Percentiles rank a stretch among this genome's conserved stretches.
These are phyloP conservation scores for Chaetoceros tenuissimus DNA, from an alignment of 108 stramenopile species.

Conservation along the genomic window DNA sequence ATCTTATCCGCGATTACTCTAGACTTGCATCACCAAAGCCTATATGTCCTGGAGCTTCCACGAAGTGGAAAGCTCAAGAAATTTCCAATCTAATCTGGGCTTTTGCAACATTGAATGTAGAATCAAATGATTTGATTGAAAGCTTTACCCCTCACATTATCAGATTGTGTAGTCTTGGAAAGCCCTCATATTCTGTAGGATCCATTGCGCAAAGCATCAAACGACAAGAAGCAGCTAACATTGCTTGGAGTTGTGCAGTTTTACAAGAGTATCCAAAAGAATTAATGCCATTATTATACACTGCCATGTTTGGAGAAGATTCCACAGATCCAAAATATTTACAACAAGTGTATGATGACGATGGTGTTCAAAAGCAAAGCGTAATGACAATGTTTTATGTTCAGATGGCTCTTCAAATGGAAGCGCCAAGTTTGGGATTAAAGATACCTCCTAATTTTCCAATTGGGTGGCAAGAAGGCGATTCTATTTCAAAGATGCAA, in stretches of 20 bases:
- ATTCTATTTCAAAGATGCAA: not conserved
- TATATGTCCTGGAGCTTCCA: no score
- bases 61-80: slow-evolving; percentile 57
- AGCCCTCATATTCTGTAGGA: slow-evolving; percentile 9
- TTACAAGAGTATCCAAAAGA: slow-evolving; percentile 45
- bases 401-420: slow-evolving; percentile 51
- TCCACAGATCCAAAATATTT: slow-evolving; percentile 20
- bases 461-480: slow-evolving; percentile 39
- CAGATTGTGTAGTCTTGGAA: slow-evolving; percentile 20
- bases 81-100: slow-evolving; percentile 72
- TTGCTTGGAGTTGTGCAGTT: slow-evolving; percentile 58
- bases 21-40: no score
- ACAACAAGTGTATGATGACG: slow-evolving; percentile 14
- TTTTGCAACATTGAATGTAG: slow-evolving; percentile 57
- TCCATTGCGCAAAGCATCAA: slow-evolving; percentile 48
- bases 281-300: slow-evolving; percentile 46
- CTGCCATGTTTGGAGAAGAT: slow-evolving; percentile 50
- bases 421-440: slow-evolving; percentile 30
- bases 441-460: slow-evolving; percentile 57
- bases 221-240: slow-evolving; percentile 69
- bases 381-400: slow-evolving; percentile 37
- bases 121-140: slow-evolving; percentile 29
- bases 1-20: no score
- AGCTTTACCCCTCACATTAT: slow-evolving; percentile 30
- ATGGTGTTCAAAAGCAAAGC: slow-evolving; percentile 23